Percentiles rank a stretch among this genome's conserved stretches.
Evolutionary conservation across 495 filamentous ascomycete genomes (phyloP).

Genomic region (Aspergillus bridgeri): DNA sequence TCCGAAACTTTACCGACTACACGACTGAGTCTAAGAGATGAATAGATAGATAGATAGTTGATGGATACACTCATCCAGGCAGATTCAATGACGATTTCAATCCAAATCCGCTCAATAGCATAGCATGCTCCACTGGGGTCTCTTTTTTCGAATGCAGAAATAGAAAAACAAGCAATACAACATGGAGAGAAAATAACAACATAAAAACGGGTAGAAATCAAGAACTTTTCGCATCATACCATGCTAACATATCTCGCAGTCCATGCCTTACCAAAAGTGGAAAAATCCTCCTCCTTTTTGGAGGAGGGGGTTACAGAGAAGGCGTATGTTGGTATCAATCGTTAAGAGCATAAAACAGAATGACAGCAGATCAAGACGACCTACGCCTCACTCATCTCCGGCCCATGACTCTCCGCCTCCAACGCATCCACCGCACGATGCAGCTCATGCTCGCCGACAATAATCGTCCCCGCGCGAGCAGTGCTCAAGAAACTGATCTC

Average conservation of each 20-base stretch:
- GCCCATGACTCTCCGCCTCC: constrained; percentile 37
- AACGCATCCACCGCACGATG: constrained; percentile 68
- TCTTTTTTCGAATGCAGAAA: no score
- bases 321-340: no score
- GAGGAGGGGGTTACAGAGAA: no score
- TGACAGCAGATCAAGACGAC: no score
- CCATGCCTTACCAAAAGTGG: background rate
- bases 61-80: no score
- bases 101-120: no score
- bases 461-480: constrained; percentile 83
- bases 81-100: no score
- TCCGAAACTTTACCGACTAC: no score
- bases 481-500: constrained; percentile 92
- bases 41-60: no score
- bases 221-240: background rate
- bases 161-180: background rate
- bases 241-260: background rate
- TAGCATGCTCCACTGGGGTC: no score
- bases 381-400: constrained; percentile 3
- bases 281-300: background rate
- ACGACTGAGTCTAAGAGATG: no score
- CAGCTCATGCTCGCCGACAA: constrained; percentile 72
- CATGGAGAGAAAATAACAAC: background rate
- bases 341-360: no score
- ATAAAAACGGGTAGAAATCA: background rate